Conservation (phyloP, 441 rosid species). For the Pelargonium fulgidum region DNA sequence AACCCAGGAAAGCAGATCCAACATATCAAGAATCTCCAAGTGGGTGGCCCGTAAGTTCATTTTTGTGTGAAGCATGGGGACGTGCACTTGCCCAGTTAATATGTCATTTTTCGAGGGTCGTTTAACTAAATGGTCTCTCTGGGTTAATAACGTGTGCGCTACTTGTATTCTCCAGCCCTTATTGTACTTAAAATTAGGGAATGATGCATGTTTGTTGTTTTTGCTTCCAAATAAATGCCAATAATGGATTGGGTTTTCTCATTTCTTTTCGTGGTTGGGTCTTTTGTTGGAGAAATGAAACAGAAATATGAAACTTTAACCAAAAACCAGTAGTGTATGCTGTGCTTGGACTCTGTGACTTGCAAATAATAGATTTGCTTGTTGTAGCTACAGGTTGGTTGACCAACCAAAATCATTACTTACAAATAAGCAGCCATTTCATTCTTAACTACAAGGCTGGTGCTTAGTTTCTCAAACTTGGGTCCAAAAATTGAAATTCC, state of each 20-base stretch:
- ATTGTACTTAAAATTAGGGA: slow-evolving; percentile 21
- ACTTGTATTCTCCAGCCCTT: slow-evolving; percentile 22
- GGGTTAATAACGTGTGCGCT: slow-evolving; percentile 24
- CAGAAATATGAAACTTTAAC: not conserved
- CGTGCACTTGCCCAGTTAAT: slow-evolving; percentile 22
- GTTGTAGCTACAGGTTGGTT: not conserved
- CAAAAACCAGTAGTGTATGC: not conserved
- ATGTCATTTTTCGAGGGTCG: slow-evolving; percentile 19
- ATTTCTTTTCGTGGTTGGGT: too few relatives aligned
- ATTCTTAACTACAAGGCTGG: not conserved
- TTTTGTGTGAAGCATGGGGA: slow-evolving; percentile 10
- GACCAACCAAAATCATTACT: not conserved
- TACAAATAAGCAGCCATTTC: not conserved
- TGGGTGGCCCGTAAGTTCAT: slow-evolving; percentile 22
- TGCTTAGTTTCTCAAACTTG: not conserved
- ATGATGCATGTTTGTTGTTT: slow-evolving; percentile 11
- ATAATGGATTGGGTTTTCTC: too few relatives aligned
- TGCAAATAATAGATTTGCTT: not conserved
- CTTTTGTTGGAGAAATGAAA: too few relatives aligned
- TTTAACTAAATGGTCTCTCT: slow-evolving; percentile 14
- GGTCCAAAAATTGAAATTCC: not conserved
- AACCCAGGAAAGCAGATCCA: slow-evolving; percentile 87
- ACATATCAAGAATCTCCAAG: slow-evolving; percentile 71
- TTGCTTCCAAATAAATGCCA: slow-evolving; percentile 16
- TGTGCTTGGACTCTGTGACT: too few relatives aligned